These are phyloP conservation scores for Aspergillus pseudoterreus DNA, from an alignment of 2,329 filamentous ascomycete genomes.

Conservation along the genomic window DNA sequence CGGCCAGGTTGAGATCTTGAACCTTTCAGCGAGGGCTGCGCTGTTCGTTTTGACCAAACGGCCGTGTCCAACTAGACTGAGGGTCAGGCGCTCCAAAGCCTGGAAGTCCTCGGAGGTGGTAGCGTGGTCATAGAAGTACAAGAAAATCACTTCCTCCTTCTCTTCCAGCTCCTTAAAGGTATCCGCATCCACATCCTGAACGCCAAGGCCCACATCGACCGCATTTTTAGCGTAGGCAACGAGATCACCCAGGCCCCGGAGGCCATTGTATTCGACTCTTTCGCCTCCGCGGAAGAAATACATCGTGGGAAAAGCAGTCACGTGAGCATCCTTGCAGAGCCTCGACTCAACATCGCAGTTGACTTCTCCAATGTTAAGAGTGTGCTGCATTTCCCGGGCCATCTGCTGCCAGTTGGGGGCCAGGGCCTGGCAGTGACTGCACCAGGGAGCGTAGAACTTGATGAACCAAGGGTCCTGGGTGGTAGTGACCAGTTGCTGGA, in stretches of 20 bases:
- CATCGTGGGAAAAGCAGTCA: conserved; percentile 81
- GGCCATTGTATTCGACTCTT: conserved; percentile 85
- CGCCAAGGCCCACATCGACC: conserved; percentile 68
- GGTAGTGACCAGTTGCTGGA: conserved; percentile 79
- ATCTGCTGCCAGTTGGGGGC: conserved; percentile 86
- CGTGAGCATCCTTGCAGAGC: conserved; percentile 86
- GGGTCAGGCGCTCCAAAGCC: conserved; percentile 78
- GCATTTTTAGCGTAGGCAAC: conserved; percentile 84
- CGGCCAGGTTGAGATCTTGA: conserved; percentile 98
- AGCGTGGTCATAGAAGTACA: conserved; percentile 97
- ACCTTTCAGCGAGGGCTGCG: conserved; percentile 68
- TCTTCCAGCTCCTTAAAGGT: conserved; percentile 79
- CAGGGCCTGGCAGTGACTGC: conserved; percentile 89
- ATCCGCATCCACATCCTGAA: conserved; percentile 74
- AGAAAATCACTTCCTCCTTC: conserved; percentile 91
- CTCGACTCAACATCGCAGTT: conserved; percentile 84
- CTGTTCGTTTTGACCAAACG: conserved; percentile 91
- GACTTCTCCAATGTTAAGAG: conserved; percentile 89
- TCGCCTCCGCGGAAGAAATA: conserved; percentile 91
- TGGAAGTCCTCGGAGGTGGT: conserved; percentile 89
- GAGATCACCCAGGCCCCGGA: conserved; percentile 88
- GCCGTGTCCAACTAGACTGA: conserved; percentile 86
- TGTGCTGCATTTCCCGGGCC: conserved; percentile 84
- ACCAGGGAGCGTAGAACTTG: conserved; percentile 99
- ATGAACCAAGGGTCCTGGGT: conserved; percentile 94